Evolutionary conservation across 495 filamentous ascomycete genomes (phyloP).

Genomic region (Thermothielavioides terrestris): DNA sequence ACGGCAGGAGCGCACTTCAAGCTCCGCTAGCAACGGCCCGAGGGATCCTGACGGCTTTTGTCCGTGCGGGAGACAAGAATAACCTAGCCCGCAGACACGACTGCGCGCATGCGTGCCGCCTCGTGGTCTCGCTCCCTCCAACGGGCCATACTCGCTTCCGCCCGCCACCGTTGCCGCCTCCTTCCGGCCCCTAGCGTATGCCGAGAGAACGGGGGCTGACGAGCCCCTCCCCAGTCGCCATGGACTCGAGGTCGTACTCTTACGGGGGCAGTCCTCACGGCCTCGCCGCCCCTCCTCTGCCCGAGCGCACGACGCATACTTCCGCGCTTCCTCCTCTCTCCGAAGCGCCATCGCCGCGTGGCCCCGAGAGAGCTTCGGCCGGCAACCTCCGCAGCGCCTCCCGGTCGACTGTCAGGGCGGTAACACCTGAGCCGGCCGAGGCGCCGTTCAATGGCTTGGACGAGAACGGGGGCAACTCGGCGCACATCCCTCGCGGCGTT

Average conservation of each 20-base stretch:
- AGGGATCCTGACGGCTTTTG: too few relatives aligned
- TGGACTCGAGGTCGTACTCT: constrained; percentile 18
- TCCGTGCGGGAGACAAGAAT: background rate
- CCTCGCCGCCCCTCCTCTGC: constrained; percentile 10
- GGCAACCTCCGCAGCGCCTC: constrained; percentile 22
- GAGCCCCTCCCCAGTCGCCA: constrained; percentile 18
- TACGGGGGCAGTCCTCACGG: constrained; percentile 2
- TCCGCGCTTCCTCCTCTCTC: constrained; percentile 19
- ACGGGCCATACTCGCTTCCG: background rate
- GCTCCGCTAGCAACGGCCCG: too few relatives aligned
- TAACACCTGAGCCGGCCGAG: constrained; percentile 45
- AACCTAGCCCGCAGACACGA: background rate
- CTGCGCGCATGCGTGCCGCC: constrained; percentile 4
- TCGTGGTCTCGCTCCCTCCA: background rate
- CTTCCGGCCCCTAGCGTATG: constrained; percentile 2
- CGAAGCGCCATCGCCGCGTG: constrained; percentile 16
- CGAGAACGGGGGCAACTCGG: constrained; percentile 13
- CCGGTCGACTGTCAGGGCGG: constrained; percentile 39
- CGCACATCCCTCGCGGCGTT: constrained; percentile 25
- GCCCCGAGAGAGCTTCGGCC: constrained; percentile 16
- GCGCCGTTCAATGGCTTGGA: constrained; percentile 19
- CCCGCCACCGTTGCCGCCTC: background rate
- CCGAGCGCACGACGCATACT: constrained; percentile 15
- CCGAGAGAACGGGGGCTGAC: constrained; percentile 9
- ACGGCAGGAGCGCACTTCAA: background rate